These are phyloP conservation scores for Kodamaea plutei DNA, from an alignment of 1,139 yeast species.

Conservation along the genomic window DNA sequence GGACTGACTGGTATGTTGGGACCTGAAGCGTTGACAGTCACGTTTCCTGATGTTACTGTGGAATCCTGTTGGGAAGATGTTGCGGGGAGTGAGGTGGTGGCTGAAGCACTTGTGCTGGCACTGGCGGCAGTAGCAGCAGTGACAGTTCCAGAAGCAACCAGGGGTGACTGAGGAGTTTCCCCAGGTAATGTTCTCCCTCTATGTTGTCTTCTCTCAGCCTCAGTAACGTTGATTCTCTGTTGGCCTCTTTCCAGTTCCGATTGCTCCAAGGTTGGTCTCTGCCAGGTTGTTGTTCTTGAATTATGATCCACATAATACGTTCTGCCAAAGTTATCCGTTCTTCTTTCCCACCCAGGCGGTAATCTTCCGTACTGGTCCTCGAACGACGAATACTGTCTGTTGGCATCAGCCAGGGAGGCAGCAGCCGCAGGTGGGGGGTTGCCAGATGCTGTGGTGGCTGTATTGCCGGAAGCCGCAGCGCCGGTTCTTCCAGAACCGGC, in stretches of 20 bases:
- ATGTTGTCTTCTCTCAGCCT: constrained; percentile 86
- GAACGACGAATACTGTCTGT: constrained; percentile 79
- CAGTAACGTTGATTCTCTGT: constrained; percentile 61
- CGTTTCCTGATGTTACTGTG: constrained; percentile 35
- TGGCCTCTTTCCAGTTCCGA: constrained; percentile 63
- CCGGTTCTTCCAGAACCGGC: constrained; percentile 2
- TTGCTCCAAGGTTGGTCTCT: constrained; percentile 80
- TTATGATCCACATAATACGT: constrained; percentile 98
- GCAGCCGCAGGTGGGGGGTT: constrained; percentile 11
- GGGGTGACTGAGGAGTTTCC: constrained; percentile 45
- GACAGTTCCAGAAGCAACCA: constrained; percentile 10
- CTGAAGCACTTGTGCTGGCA: constrained; percentile 27
- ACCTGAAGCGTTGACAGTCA: constrained; percentile 45
- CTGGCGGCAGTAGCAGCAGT: constrained; percentile 21
- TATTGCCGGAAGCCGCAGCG: constrained; percentile 11
- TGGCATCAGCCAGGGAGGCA: constrained; percentile 14
- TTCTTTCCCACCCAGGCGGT: constrained; percentile 98
- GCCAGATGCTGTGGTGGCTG: constrained; percentile 8
- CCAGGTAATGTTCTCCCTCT: constrained; percentile 89
- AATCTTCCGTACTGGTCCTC: constrained; percentile 95
- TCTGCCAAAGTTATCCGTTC: constrained; percentile 95
- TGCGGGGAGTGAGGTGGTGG: constrained; percentile 13
- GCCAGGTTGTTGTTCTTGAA: constrained; percentile 97
- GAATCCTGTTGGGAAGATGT: constrained; percentile 14
- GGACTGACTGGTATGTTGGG: constrained; percentile 53